phyloP scores from a whole-genome alignment of 768 basidiomycete species.

The Cantharellus cinnabarinus region DNA sequence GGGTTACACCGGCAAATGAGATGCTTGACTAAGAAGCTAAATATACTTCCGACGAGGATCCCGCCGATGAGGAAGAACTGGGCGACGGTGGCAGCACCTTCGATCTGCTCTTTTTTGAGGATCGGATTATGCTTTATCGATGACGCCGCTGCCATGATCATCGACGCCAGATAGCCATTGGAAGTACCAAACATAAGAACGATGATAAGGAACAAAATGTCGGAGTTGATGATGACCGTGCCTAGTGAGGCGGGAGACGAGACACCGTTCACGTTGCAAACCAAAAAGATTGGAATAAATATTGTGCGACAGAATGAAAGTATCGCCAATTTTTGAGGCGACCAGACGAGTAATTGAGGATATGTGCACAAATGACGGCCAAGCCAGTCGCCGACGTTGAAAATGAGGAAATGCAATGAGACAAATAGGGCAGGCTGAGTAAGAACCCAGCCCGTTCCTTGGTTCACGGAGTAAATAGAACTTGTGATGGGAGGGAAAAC shows the following conservation, averaged over 20 bases:
- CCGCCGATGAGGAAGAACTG: conserved; percentile 58
- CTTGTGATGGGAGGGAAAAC: conserved; percentile 77
- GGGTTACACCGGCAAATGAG: conserved; percentile 55
- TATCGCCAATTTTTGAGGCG: conserved; percentile 35
- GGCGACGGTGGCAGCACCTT: conserved; percentile 56
- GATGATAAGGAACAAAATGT: conserved; percentile 52
- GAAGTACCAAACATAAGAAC: conserved; percentile 54
- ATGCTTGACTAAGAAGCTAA: conserved; percentile 61
- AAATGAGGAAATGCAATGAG: conserved; percentile 55
- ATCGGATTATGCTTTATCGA: conserved; percentile 62
- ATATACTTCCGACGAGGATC: conserved; percentile 50
- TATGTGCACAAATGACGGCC: conserved; percentile 52
- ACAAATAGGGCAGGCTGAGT: conserved; percentile 72
- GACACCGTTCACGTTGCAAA: conserved; percentile 46
- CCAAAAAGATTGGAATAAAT: conserved; percentile 73
- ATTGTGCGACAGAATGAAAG: conserved; percentile 51
- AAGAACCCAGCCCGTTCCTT: conserved; percentile 17
- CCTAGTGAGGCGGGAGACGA: conserved; percentile 6
- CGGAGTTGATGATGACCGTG: conserved; percentile 37
- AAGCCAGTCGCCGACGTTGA: conserved; percentile 49
- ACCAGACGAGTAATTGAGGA: conserved; percentile 48
- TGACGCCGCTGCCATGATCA: conserved; percentile 67
- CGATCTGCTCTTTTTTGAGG: conserved; percentile 56
- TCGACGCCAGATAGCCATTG: conserved; percentile 61
- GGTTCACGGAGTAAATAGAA: conserved; percentile 46